Base-by-base conservation (phyloP, 345 rosid species). In the Sisymbrium altissimum region DNA sequence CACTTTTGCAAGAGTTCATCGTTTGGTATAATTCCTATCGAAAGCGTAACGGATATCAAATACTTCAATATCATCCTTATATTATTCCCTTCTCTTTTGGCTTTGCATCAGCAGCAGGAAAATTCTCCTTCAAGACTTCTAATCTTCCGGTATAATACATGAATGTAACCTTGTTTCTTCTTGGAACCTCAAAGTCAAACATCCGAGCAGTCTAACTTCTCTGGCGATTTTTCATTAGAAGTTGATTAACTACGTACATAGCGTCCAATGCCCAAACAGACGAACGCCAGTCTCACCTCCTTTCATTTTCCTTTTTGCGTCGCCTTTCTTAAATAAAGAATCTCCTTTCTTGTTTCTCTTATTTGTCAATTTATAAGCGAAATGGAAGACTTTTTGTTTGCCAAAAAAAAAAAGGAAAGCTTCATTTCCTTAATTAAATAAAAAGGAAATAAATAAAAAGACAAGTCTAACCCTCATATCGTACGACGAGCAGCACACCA, bases 91-190 rank as follows among this genome's bases (percentile, higher is more conserved):
- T 88, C 88, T 69, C 81, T 74, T 9, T 4, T 74, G 55, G 88
- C 91, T 80, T 86, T 81, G 82, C 97, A 79, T 91, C 98, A 70
- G 98, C 98, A 53, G 93, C 91, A 33, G 79, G 84, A 80, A 91
- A 94, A 72, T 94, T 91, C 81, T 94, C 97, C 79, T 94, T 94
- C 79, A 86, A 89, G 68, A 91, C 98, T 82, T 94, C 97, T 85
- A 94, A 85, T 61, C 97, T 90, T 40, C 97, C 97, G 21, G 97
- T 94, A 60, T 94, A 94, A 83, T 94, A 94, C 98, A 94, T 94
- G 80, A 91, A 94, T 23, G 97, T 89, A 36, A 91, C 98, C 96
- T 94, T 94, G 66, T 94, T 97, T 81, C 95, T 82, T 76, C 73
- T 86, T 56, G 95, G 97, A 77, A 94, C 33, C 76, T 94, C 98